phyloP scores from a whole-genome alignment of 139 green algal genomes.

The Yamagishiella unicocca region DNA sequence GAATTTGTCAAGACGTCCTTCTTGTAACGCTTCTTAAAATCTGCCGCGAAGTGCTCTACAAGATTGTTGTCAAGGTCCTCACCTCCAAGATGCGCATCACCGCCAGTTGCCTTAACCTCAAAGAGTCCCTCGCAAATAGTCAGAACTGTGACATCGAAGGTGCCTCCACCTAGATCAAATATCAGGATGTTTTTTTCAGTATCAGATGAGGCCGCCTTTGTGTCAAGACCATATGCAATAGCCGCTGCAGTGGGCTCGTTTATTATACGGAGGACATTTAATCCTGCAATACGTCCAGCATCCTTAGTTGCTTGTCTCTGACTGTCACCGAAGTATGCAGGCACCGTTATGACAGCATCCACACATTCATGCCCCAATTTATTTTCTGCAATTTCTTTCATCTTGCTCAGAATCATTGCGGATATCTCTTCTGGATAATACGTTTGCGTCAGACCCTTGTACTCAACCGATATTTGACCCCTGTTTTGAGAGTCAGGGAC shows the following conservation, averaged over 20 bases:
- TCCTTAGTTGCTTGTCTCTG: constrained; percentile 43
- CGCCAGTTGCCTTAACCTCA: constrained; percentile 94
- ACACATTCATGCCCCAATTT: constrained; percentile 86
- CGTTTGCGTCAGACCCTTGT: too few relatives aligned
- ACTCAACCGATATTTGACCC: too few relatives aligned
- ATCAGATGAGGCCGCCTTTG: constrained; percentile 7
- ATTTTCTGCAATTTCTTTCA: constrained; percentile 90
- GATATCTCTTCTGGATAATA: constrained; percentile 71
- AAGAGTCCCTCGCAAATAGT: constrained; percentile 98
- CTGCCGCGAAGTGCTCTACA: constrained; percentile 50
- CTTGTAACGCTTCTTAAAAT: constrained; percentile 98
- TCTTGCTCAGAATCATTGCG: constrained; percentile 97
- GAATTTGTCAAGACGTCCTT: constrained; percentile 85
- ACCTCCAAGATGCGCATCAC: constrained; percentile 95
- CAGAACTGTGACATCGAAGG: constrained; percentile 96
- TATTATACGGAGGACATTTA: constrained; percentile 97
- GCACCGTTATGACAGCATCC: constrained; percentile 1
- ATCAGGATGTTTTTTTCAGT: constrained; percentile 86
- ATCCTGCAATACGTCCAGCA: constrained; percentile 78
- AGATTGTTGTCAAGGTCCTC: constrained; percentile 94
- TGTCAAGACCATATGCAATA: constrained; percentile 87
- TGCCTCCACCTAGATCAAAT: constrained; percentile 90
- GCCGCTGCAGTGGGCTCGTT: constrained; percentile 96
- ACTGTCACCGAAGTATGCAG: constrained; percentile 4
- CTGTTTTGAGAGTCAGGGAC: too few relatives aligned